Conservation (phyloP, 352 stramenopile genomes). For the Globisporangium paddicum region DNA sequence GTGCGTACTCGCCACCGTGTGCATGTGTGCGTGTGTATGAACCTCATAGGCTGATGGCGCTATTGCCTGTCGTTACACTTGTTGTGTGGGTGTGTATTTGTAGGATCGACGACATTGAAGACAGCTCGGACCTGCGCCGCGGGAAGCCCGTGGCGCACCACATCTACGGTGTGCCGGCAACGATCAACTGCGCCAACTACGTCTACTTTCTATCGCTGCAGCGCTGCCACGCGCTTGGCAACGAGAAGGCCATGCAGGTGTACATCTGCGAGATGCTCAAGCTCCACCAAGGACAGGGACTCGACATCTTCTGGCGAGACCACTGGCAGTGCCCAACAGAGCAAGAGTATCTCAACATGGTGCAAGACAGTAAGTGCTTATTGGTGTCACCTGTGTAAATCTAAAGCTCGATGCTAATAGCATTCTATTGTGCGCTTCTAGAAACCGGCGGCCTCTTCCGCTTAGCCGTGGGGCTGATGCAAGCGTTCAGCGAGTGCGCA, state of each 20-base stretch:
- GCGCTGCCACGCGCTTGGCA: constrained; percentile 85
- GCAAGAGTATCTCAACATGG: constrained; percentile 93
- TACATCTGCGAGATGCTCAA: constrained; percentile 96
- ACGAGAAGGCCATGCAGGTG: constrained; percentile 78
- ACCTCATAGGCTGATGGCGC: neutral
- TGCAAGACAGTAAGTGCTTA: constrained; percentile 87
- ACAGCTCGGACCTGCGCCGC: constrained; percentile 94
- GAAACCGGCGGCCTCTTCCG: constrained; percentile 97
- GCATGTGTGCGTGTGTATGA: neutral
- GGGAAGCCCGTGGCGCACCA: constrained; percentile 93
- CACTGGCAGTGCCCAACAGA: constrained; percentile 86
- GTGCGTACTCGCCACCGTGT: constrained; percentile 19
- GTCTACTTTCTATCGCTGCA: constrained; percentile 97
- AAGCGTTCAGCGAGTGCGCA: constrained; percentile 71
- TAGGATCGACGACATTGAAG: constrained; percentile 97
- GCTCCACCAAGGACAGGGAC: constrained; percentile 93
- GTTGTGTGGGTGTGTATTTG: neutral
- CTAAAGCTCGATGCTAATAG: too few species aligned
- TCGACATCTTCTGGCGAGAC: constrained; percentile 96
- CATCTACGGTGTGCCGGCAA: constrained; percentile 94
- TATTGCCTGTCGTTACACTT: neutral
- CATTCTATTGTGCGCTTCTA: constrained; percentile 1
- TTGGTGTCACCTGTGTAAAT: neutral
- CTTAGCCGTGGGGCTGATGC: constrained; percentile 94
- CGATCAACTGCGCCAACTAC: constrained; percentile 99